A percentile compares a stretch with the other conserved stretches of the same genome.
Conservation (phyloP, 2,329 filamentous ascomycete species). For the Talaromyces verruculosus region DNA sequence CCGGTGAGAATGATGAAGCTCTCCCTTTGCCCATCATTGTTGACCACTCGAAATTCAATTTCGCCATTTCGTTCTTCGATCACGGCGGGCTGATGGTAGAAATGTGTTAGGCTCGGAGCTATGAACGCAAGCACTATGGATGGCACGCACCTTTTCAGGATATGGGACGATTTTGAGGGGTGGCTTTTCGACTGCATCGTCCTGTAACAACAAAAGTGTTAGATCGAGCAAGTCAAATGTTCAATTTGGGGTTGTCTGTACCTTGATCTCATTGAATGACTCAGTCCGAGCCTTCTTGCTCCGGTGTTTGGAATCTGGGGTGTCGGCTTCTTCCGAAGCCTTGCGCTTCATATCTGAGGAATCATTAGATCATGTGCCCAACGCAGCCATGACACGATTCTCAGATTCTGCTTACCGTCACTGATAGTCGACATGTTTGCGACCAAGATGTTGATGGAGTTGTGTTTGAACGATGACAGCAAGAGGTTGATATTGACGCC, state of each 20-base stretch:
- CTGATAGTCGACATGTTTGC: slow-evolving; percentile 34
- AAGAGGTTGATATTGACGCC: slow-evolving; percentile 4
- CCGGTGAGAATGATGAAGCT: slow-evolving; percentile 93
- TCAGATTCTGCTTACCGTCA: slow-evolving; percentile 31
- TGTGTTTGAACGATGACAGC: neutral
- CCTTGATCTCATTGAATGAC: slow-evolving; percentile 41
- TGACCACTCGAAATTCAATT: slow-evolving; percentile 96
- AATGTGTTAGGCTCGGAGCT: slow-evolving; percentile 27
- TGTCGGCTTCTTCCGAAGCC: slow-evolving; percentile 50
- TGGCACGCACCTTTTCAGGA: slow-evolving; percentile 73
- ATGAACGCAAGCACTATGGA: neutral
- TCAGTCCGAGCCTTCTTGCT: slow-evolving; percentile 53
- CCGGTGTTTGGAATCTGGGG: slow-evolving; percentile 44
- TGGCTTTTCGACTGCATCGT: slow-evolving; percentile 48
- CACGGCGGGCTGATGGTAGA: slow-evolving; percentile 67
- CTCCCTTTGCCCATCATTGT: slow-evolving; percentile 86
- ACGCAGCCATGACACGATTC: neutral
- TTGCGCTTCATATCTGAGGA: slow-evolving; percentile 47
- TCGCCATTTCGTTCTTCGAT: slow-evolving; percentile 90
- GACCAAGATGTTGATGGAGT: neutral
- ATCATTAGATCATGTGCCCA: slow-evolving; percentile 18
- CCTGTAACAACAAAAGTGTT: slow-evolving; percentile 27
- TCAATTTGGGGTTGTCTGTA: slow-evolving; percentile 21
- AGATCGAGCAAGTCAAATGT: neutral
- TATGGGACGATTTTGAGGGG: slow-evolving; percentile 70